Evolutionary conservation across 495 filamentous ascomycete genomes (phyloP), one percentile per base, ranked within the genome.

Genomic region (Xylaria curta): DNA sequence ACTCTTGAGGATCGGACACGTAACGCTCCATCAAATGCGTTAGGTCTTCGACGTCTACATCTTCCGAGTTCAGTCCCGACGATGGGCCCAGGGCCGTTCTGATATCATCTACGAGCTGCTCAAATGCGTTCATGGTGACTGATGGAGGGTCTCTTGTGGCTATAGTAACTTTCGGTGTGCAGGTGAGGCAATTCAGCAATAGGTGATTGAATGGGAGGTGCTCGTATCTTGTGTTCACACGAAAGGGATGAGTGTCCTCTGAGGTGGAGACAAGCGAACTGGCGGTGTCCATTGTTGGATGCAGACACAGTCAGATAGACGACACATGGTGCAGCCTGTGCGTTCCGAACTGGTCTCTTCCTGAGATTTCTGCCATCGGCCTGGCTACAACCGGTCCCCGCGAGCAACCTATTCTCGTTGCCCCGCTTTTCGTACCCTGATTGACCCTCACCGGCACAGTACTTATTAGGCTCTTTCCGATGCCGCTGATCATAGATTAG

Each of bases 51-150:
- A 92, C 89, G 74, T 97, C 87, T 67, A 97, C 88, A 77, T 95
- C 93, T 33, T 87, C 89, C 44, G 92, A 95, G 73, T 91, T 88
- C 64, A 96, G 88, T 7, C 94, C 94, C 10, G 91, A 94, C 63
- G 88, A 92, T 2, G 93, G 89, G 0, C 94, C 94, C 0, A 98
- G 84, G 46, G 87, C 89, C 19, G 82, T 80, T 72, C 89, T 93
- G 69, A 97, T 89, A 47, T 91, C 89, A 64, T 87, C 74, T 68
- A 97, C 92, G 40, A 97, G 91, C 68, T 83, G 79, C n/a, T 93
- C 87, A 75, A 97, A 97, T 17, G 80, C 79, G 77, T 89, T 80
- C 75, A 76, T 74, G 47, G 42, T 51, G 60, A 17, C 21, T 44
- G 70, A 68, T 31, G n/a, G 38, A 40, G 58, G 44, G 26, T 8